phyloP scores from a whole-genome alignment of 805 yeast species.

The Barnettozyma vustinii region DNA sequence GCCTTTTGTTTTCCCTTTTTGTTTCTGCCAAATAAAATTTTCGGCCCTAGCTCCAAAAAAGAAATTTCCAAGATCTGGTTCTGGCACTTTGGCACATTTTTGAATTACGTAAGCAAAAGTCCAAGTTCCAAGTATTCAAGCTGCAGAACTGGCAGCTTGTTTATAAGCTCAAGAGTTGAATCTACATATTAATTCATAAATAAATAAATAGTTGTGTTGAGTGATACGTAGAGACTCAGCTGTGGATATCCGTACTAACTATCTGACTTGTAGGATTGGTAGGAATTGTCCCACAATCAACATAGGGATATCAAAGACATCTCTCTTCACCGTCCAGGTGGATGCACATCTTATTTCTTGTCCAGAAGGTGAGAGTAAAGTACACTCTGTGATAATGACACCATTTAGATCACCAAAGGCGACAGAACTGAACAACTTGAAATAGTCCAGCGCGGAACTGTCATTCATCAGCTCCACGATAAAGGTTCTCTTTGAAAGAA shows the following conservation, averaged over 20 bases:
- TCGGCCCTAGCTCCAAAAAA: slow-evolving; percentile 1
- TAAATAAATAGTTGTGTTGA: neutral
- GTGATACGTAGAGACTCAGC: neutral
- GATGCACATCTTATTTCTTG: slow-evolving; percentile 58
- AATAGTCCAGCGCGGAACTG: slow-evolving; percentile 65
- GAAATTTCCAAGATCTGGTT: slow-evolving; percentile 3
- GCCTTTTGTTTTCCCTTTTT: slow-evolving; percentile 2
- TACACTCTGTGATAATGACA: slow-evolving; percentile 35
- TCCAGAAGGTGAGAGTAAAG: slow-evolving; percentile 32
- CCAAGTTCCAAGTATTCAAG: too few species aligned
- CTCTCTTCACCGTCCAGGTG: slow-evolving; percentile 82
- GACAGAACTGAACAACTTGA: slow-evolving; percentile 53
- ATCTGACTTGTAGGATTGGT: slow-evolving; percentile 45
- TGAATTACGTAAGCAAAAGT: neutral
- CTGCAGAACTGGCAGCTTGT: too few species aligned
- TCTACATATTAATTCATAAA: neutral
- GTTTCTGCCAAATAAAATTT: slow-evolving; percentile 5
- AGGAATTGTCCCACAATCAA: slow-evolving; percentile 75
- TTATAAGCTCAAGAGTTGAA: neutral
- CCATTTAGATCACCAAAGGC: slow-evolving; percentile 45
- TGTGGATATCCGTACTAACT: neutral
- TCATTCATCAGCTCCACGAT: slow-evolving; percentile 84
- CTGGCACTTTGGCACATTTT: neutral
- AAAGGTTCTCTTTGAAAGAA: slow-evolving; percentile 56
- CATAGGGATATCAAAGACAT: slow-evolving; percentile 81